Percentiles rank a stretch among this genome's conserved stretches.
phyloP scores from a whole-genome alignment of 78 protist genomes.

The Pigoraptor vietnamica region DNA sequence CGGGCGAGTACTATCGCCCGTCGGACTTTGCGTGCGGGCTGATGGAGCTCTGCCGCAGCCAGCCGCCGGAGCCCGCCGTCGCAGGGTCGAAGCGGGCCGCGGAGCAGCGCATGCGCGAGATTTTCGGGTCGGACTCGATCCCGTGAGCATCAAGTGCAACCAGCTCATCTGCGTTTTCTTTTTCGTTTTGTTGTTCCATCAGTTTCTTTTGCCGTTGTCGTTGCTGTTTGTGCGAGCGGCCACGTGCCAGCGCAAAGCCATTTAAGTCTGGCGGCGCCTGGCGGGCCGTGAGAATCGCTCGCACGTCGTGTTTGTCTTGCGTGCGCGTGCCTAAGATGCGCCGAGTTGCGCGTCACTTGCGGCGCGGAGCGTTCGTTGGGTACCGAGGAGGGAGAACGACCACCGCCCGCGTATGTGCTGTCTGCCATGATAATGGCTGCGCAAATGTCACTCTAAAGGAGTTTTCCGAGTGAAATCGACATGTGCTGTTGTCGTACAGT shows the following conservation, averaged over 20 bases:
- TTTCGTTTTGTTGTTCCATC: too few relatives aligned
- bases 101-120: not conserved
- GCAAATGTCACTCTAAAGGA: too few relatives aligned
- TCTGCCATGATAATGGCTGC: too few relatives aligned
- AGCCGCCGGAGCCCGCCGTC: not conserved
- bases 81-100: not conserved
- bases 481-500: not conserved
- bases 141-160: not conserved
- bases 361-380: not conserved
- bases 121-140: not conserved
- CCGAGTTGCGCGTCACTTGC: not conserved
- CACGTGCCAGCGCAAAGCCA: too few relatives aligned
- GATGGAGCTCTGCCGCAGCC: not conserved
- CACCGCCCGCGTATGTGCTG: not conserved
- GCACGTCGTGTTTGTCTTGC: not conserved
- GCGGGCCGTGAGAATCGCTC: not conserved
- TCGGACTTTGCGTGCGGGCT: not conserved
- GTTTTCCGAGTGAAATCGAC: too few relatives aligned
- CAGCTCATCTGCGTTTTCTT: too few relatives aligned
- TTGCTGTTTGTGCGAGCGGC: not conserved
- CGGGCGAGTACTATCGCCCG: not conserved
- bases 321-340: not conserved
- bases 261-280: not conserved
- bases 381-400: not conserved
- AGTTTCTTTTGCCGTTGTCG: not conserved